Evolutionary conservation across 345 rosid genomes (phyloP), one percentile per base, ranked within the genome.

Genomic region (Aurinia saxatilis): DNA sequence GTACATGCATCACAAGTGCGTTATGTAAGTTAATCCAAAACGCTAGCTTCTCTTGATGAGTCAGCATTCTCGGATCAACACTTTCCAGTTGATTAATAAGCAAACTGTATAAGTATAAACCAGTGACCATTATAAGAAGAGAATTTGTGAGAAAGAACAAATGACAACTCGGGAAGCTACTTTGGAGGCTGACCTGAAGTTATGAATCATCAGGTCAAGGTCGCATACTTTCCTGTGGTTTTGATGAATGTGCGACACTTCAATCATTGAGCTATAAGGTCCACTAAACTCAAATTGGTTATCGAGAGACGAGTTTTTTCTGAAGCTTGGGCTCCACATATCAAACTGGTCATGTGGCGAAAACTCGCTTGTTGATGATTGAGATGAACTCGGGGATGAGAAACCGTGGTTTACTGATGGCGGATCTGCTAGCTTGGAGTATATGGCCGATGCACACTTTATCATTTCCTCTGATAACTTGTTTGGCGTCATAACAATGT

Each of bases 21-120:
- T 95, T 95, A 77, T 95, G 99, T 65, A 90, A 18, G 41, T 95
- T 95, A 79, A 95, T 81, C 99, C 97, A 95, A 67, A 95, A 95
- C 18, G 99, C 95, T 1, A 95, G 72, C 76, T 83, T 90, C 80
- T 95, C 99, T 58, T 83, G 92, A 18, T 86, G 91, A 50, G 75
- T 78, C 45, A 95, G 70, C 58, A 74, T 84, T 79, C 78, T 78
- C 1, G 90, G 95, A 77, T 88, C 74, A 8, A 87, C 77, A 51
- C 67, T 77, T 73, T 95, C 96, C 40, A 95, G 48, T 59, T 77
- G 81, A 73, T 82, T 72, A 23, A 90, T 78, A 54, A 87, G 81
- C 47, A 81, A 84, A 70, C 99, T 95, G 79, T 52, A 72, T 10
- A 47, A 73, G 45, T 50, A 64, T 25, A 34, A 70, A 27, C 40